Percentiles rank a stretch among this genome's conserved stretches.
Conservation (phyloP, 768 basidiomycete genomes). For the Crassisporium funariophilum region DNA sequence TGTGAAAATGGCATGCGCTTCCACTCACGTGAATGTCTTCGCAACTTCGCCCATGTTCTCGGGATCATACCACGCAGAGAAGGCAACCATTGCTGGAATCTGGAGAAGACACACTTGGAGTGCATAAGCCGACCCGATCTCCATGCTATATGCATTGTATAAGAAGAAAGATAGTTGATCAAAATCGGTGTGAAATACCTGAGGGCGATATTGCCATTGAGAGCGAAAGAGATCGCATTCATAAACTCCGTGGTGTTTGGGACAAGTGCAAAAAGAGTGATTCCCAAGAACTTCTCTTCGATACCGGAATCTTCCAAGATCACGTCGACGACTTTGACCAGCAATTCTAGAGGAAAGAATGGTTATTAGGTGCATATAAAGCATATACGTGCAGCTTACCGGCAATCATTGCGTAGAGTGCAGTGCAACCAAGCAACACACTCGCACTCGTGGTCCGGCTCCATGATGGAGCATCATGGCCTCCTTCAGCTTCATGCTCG, state of each 20-base stretch:
- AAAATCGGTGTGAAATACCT: slow-evolving; percentile 73
- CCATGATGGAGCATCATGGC: slow-evolving; percentile 97
- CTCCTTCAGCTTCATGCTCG: slow-evolving; percentile 57
- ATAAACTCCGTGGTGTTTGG: slow-evolving; percentile 99
- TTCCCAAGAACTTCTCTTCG: slow-evolving; percentile 96
- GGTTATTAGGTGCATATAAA: background rate
- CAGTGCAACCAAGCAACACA: slow-evolving; percentile 87
- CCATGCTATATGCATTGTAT: slow-evolving; percentile 67
- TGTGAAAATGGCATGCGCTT: background rate
- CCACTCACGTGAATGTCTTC: slow-evolving; percentile 88
- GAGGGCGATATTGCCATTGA: slow-evolving; percentile 95
- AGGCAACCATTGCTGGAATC: slow-evolving; percentile 98
- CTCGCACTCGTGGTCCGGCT: slow-evolving; percentile 87
- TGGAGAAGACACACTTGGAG: slow-evolving; percentile 97
- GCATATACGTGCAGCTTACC: slow-evolving; percentile 52
- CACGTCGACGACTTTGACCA: slow-evolving; percentile 95
- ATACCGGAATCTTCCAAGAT: slow-evolving; percentile 89
- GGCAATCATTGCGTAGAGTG: slow-evolving; percentile 92
- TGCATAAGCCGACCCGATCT: slow-evolving; percentile 98
- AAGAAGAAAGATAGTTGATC: background rate
- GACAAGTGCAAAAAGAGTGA: slow-evolving; percentile 95
- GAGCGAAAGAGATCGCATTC: slow-evolving; percentile 97
- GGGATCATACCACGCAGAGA: slow-evolving; percentile 93
- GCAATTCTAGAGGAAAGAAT: slow-evolving; percentile 60
- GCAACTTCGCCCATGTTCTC: slow-evolving; percentile 84